phyloP scores from a whole-genome alignment of 2,329 filamentous ascomycete genomes.

The Aspergillus felis region DNA sequence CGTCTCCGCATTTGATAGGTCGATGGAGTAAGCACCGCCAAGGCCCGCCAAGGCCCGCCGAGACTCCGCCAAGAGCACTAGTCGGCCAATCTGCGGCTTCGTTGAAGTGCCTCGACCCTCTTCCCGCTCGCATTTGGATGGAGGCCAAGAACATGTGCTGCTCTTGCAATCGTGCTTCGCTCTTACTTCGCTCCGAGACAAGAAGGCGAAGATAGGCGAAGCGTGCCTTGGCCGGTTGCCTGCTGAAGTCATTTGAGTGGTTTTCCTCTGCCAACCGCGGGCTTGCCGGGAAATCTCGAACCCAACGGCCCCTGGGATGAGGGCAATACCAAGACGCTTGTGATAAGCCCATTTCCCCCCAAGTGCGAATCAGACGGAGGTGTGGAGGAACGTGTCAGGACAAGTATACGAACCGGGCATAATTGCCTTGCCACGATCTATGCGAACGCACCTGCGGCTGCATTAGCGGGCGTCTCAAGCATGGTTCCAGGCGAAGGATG shows the following conservation, averaged over 20 bases:
- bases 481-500: neutral
- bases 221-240: neutral
- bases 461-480: neutral
- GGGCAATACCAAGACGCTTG: neutral
- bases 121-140: neutral
- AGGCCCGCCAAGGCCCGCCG: neutral
- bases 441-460: neutral
- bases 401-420: neutral
- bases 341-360: neutral
- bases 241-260: neutral
- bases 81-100: neutral
- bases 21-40: neutral
- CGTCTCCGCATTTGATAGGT: neutral
- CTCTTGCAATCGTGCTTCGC: too few species aligned
- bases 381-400: neutral
- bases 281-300: neutral
- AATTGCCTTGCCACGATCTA: neutral
- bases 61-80: neutral
- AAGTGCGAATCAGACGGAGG: neutral
- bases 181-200: neutral
- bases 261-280: neutral
- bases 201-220: neutral
- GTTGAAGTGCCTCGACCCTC: neutral
- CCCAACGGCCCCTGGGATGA: neutral
- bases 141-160: neutral